Conservation (phyloP, 495 filamentous ascomycete species). For the Tuber magnatum region DNA sequence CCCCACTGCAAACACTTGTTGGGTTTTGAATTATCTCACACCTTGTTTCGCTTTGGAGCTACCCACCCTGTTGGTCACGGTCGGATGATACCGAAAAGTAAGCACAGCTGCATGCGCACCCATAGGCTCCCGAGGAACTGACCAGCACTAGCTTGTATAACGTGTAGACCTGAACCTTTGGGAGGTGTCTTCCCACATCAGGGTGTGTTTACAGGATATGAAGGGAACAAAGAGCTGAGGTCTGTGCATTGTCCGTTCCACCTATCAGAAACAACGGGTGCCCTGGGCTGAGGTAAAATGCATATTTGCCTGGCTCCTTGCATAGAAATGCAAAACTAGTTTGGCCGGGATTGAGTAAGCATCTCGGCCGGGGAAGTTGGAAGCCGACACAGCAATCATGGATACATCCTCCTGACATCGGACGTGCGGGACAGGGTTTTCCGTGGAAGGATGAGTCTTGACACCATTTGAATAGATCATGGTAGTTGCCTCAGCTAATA, state of each 20-base stretch:
- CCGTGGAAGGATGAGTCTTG: not conserved
- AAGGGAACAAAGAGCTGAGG: not conserved
- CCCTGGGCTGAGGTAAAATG: not conserved
- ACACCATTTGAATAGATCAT: not conserved
- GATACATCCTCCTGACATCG: not conserved
- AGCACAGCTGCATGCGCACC: not conserved
- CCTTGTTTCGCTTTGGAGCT: not conserved
- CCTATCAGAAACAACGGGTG: not conserved
- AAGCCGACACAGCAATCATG: not conserved
- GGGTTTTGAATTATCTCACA: not conserved
- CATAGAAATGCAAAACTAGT: not conserved
- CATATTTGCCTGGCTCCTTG: not conserved
- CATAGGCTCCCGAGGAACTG: not conserved
- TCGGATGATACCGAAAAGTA: not conserved
- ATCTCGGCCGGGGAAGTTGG: not conserved
- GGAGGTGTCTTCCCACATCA: not conserved
- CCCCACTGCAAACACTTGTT: not conserved
- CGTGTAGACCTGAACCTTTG: not conserved
- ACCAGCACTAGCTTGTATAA: not conserved
- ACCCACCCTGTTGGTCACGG: not conserved
- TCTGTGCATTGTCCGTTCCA: not conserved
- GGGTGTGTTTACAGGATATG: not conserved
- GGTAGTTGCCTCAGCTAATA: not conserved
- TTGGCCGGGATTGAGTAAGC: not conserved
- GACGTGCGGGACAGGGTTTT: not conserved